Evolutionary conservation across 371 early-diverging fungal species (phyloP).

Genomic region (Mortierella sp.): DNA sequence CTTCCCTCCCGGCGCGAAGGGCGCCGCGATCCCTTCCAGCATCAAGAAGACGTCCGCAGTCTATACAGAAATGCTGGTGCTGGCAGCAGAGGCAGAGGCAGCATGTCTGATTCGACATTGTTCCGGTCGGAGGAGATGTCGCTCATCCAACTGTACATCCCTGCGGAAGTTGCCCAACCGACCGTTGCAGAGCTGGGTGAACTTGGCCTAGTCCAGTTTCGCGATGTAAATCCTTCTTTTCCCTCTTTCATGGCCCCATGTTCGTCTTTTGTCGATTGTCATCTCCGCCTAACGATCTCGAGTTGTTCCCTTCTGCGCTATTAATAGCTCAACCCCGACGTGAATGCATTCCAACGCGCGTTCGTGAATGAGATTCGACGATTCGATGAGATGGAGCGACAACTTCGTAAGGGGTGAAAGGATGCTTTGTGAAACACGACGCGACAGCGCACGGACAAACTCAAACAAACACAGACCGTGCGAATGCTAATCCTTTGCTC

Average conservation of each 20-base stretch:
- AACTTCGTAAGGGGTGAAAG: slow-evolving; percentile 69
- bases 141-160: slow-evolving; percentile 94
- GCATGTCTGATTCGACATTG: slow-evolving; percentile 66
- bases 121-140: slow-evolving; percentile 98
- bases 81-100: slow-evolving; percentile 6
- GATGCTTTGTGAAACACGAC: neutral
- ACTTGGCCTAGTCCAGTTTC: slow-evolving; percentile 93
- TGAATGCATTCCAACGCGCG: slow-evolving; percentile 95
- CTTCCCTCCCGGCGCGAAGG: slow-evolving; percentile 1
- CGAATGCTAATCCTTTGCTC: too few species aligned
- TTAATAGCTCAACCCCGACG: slow-evolving; percentile 85
- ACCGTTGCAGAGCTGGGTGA: slow-evolving; percentile 96
- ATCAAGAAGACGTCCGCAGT: slow-evolving; percentile 35
- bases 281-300: neutral
- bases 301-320: too few species aligned
- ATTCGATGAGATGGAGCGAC: slow-evolving; percentile 93
- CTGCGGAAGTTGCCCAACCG: slow-evolving; percentile 91
- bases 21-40: slow-evolving; percentile 29
- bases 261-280: too few species aligned
- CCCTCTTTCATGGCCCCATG: neutral
- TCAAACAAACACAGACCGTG: too few species aligned
- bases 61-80: slow-evolving; percentile 9
- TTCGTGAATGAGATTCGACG: slow-evolving; percentile 92
- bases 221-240: slow-evolving; percentile 73
- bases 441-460: neutral